A percentile compares a stretch with the other conserved stretches of the same genome.
Conservation (phyloP, 2,329 filamentous ascomycete species). For the Alternaria postmessia region DNA sequence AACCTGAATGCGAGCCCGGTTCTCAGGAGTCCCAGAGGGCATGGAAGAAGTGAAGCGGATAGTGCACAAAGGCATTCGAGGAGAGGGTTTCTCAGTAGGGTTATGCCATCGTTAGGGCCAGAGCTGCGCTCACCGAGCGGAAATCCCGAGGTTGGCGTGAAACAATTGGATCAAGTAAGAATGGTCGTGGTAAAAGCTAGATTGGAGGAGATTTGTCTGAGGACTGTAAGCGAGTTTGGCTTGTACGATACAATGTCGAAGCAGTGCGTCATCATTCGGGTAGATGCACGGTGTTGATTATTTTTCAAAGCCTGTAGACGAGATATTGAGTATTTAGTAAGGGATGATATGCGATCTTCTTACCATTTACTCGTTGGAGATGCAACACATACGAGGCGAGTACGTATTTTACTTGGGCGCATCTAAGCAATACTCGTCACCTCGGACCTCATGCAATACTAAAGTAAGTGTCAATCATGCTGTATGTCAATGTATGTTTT, state of each 20-base stretch:
- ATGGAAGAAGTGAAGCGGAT: conserved; percentile 4
- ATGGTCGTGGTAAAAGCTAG: conserved; percentile 39
- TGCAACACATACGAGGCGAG: neutral
- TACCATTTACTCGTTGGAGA: neutral
- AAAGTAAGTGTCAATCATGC: neutral
- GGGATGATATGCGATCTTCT: neutral
- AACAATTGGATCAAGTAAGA: conserved; percentile 16
- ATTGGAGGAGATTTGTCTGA: conserved; percentile 45
- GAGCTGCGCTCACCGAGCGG: conserved; percentile 29
- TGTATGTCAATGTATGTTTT: neutral
- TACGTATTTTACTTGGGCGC: neutral
- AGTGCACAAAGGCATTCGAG: conserved; percentile 15
- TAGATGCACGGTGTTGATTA: conserved; percentile 42
- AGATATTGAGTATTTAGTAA: neutral
- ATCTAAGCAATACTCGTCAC: neutral
- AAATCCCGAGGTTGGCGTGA: conserved; percentile 32
- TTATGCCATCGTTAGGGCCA: conserved; percentile 30
- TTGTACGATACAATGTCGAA: conserved; percentile 48
- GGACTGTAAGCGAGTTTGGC: conserved; percentile 47
- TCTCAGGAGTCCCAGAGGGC: conserved; percentile 12
- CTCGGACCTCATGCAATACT: neutral
- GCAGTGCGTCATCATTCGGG: conserved; percentile 42
- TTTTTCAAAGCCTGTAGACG: neutral
- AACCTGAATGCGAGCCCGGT: conserved; percentile 38
- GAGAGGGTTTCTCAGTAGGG: conserved; percentile 32